Evolutionary conservation across 169 alveolate species (phyloP).

Genomic region (Plasmodium inui): DNA sequence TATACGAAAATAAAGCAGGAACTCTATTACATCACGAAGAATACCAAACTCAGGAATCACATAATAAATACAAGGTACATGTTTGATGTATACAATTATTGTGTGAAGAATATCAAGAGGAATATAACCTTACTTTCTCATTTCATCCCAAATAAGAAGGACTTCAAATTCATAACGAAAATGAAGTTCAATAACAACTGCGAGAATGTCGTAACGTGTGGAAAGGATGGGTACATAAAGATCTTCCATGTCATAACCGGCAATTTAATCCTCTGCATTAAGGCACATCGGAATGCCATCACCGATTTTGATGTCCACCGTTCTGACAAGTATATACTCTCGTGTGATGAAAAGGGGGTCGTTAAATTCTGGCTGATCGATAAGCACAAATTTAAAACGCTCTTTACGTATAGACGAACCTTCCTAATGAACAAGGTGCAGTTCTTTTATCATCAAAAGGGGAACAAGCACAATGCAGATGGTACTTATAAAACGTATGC

Average conservation of each 20-base stretch:
- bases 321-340: constrained; percentile 57
- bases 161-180: constrained; percentile 45
- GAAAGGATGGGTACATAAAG: constrained; percentile 72
- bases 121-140: constrained; percentile 62
- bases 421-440: constrained; percentile 45
- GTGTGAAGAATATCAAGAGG: constrained; percentile 56
- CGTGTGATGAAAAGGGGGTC: constrained; percentile 67
- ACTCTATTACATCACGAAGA: constrained; percentile 18
- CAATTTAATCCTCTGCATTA: constrained; percentile 31
- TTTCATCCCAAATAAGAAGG: constrained; percentile 56
- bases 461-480: not conserved
- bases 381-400: constrained; percentile 28
- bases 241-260: constrained; percentile 57
- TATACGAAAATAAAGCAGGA: constrained; percentile 33
- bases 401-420: constrained; percentile 57
- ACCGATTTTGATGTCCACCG: constrained; percentile 71
- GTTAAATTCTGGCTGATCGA: constrained; percentile 32
- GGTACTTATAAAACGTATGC: constrained; percentile 50
- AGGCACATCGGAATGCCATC: constrained; percentile 20
- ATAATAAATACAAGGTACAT: constrained; percentile 3
- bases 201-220: constrained; percentile 53
- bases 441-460: constrained; percentile 23
- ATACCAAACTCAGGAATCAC: constrained; percentile 20
- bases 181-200: constrained; percentile 29
- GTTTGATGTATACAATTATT: constrained; percentile 34